Evolutionary conservation across 2,329 filamentous ascomycete genomes (phyloP).

Genomic region (Penicillium sp.): DNA sequence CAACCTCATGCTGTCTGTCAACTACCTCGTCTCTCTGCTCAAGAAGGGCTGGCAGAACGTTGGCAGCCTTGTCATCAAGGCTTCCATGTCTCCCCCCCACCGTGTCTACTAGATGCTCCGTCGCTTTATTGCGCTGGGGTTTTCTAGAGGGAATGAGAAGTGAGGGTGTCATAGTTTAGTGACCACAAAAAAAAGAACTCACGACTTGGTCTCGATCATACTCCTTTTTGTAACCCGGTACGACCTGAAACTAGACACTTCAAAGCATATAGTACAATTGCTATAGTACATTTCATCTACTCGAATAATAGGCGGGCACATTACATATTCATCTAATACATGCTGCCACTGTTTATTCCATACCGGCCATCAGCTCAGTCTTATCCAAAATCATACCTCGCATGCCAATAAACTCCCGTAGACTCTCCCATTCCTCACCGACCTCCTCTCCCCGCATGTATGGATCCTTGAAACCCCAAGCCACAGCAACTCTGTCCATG

Average conservation of each 20-base stretch:
- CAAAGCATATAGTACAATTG: neutral
- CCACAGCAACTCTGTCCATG: conserved; percentile 78
- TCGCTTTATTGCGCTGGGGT: conserved; percentile 29
- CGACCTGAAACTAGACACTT: neutral
- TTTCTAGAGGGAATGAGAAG: conserved; percentile 20
- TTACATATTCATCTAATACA: conserved; percentile 14
- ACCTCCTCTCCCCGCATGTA: conserved; percentile 84
- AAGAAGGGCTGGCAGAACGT: conserved; percentile 99
- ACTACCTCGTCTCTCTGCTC: conserved; percentile 98
- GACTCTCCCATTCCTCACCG: conserved; percentile 80
- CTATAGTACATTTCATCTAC: neutral
- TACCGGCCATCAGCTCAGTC: conserved; percentile 87
- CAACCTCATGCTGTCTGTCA: conserved; percentile 99
- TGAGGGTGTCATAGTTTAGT: conserved; percentile 32
- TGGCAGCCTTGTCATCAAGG: conserved; percentile 99
- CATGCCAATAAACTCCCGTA: conserved; percentile 78
- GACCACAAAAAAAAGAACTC: conserved; percentile 33
- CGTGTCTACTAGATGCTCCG: conserved; percentile 77
- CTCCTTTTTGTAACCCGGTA: conserved; percentile 1
- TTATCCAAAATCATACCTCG: conserved; percentile 89
- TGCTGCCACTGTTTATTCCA: conserved; percentile 58
- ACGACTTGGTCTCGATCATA: conserved; percentile 29
- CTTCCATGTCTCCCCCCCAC: conserved; percentile 98
- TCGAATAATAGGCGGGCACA: neutral
- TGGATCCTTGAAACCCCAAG: conserved; percentile 86